phyloP scores from a whole-genome alignment of 2,329 filamentous ascomycete genomes.

The Paraconiothyrium brasiliense region DNA sequence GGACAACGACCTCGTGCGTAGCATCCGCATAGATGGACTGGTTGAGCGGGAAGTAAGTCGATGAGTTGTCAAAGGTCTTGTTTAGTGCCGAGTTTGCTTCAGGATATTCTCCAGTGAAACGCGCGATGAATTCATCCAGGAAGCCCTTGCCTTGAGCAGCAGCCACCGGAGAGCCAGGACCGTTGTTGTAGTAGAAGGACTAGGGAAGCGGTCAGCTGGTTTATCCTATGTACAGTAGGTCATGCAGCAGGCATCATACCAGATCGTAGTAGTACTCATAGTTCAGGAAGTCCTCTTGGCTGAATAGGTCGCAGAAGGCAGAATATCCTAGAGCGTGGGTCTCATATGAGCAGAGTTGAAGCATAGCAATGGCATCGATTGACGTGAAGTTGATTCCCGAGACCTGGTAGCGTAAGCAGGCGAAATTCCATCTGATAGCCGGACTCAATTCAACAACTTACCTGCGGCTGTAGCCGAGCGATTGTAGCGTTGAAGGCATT shows the following conservation, averaged over 20 bases:
- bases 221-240: not conserved
- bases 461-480: slow-evolving; percentile 35
- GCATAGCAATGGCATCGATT: slow-evolving; percentile 52
- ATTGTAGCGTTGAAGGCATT: slow-evolving; percentile 42
- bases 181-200: slow-evolving; percentile 49
- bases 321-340: slow-evolving; percentile 55
- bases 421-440: not conserved
- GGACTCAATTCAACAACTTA: not conserved
- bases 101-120: slow-evolving; percentile 38
- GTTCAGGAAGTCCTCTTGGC: slow-evolving; percentile 54
- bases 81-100: slow-evolving; percentile 31
- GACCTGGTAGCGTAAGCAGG: slow-evolving; percentile 21
- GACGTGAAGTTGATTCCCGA: slow-evolving; percentile 42
- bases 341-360: slow-evolving; percentile 49
- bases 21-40: slow-evolving; percentile 56
- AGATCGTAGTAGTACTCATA: slow-evolving; percentile 58
- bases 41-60: slow-evolving; percentile 55
- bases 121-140: slow-evolving; percentile 41
- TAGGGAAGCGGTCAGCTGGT: not conserved
- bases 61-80: slow-evolving; percentile 50
- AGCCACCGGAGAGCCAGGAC: slow-evolving; percentile 40
- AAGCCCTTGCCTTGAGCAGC: slow-evolving; percentile 46
- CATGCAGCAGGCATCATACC: slow-evolving; percentile 1
- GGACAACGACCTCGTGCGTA: slow-evolving; percentile 54
- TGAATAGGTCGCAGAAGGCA: slow-evolving; percentile 55